Evolutionary conservation across 805 yeast genomes (phyloP), one percentile per base, ranked within the genome.

Genomic region (Hanseniaspora lachancei): DNA sequence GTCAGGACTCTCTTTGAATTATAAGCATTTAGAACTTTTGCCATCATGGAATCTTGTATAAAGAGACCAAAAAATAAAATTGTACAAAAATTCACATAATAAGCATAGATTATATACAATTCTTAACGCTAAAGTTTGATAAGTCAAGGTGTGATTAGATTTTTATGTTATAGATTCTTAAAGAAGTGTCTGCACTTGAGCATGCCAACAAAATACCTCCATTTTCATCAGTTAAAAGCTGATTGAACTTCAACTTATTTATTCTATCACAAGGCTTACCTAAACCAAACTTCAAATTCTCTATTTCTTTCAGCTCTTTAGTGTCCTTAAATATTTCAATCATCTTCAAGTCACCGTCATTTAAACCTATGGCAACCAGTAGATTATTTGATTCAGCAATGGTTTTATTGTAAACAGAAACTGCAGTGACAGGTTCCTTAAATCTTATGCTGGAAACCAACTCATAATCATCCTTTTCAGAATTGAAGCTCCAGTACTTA

Each of bases 101-200:
- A 27, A 27, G 5, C 8, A 27, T 27, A 6, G 8, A 27, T 27
- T 27, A 27, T 27, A 27, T 27, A 27, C 8, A 32, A 32, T 13
- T 15, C 13, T 32, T 7, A 32, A 10, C 4, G 35, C 2, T 6
- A 34, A 20, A 5, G 8, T 47, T 32, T 40, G 21, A 40, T n/a
- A 1, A n/a, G 13, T 12, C 18, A 27, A 24, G 10, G 5, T 5
- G 15, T 32, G n/a, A 16, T n/a, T n/a, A 50, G 24, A 21, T 38
- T 6, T 40, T 27, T 24, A 55, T 44, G 23, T 38, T 41, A 57
- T 67, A 72, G 24, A 73, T 64, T 60, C 77, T 70, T 1, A 70
- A 62, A 0, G 93, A 83, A 44, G 76, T 70, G 64, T 87, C 96
- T 43, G 73, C 74, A 61, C 88, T 79, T 16, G 82, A 84, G 36